Evolutionary conservation across 805 yeast species (phyloP).

Genomic region (Dipodascus albidus): DNA sequence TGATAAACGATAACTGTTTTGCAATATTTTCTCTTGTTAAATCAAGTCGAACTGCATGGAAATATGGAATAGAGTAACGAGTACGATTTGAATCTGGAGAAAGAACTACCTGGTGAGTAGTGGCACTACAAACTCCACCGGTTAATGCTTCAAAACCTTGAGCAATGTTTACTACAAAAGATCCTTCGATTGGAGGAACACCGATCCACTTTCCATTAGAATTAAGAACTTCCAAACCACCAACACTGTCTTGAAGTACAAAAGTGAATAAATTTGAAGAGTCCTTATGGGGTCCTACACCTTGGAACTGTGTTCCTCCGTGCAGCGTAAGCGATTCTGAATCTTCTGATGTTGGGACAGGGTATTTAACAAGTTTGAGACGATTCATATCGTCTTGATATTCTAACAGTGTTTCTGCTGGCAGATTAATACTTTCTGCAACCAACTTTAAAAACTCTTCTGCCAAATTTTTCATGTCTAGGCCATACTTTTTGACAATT

Average conservation of each 20-base stretch:
- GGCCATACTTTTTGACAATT: constrained; percentile 32
- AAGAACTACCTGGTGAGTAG: constrained; percentile 42
- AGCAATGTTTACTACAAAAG: constrained; percentile 48
- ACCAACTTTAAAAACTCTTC: constrained; percentile 34
- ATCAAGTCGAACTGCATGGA: constrained; percentile 30
- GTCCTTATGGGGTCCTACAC: constrained; percentile 60
- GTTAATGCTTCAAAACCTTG: constrained; percentile 52
- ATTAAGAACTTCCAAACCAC: constrained; percentile 46
- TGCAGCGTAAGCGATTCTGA: constrained; percentile 3
- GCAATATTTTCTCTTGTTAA: constrained; percentile 21
- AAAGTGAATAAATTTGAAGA: constrained; percentile 45
- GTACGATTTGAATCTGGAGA: constrained; percentile 25
- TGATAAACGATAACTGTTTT: constrained; percentile 16
- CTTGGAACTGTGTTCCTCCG: constrained; percentile 25
- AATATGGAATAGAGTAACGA: constrained; percentile 35
- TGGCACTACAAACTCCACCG: constrained; percentile 46
- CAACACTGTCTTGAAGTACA: constrained; percentile 43
- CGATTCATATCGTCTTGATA: constrained; percentile 42
- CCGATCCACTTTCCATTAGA: constrained; percentile 46
- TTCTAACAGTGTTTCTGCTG: constrained; percentile 32
- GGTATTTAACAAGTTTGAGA: constrained; percentile 48
- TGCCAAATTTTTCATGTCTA: constrained; percentile 35
- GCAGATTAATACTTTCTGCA: constrained; percentile 44
- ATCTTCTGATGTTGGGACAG: constrained; percentile 17
- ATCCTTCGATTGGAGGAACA: constrained; percentile 37